A percentile compares a stretch with the other conserved stretches of the same genome.
Evolutionary conservation across 148 eudicot genomes (phyloP).

Genomic region (Oxyria digyna): DNA sequence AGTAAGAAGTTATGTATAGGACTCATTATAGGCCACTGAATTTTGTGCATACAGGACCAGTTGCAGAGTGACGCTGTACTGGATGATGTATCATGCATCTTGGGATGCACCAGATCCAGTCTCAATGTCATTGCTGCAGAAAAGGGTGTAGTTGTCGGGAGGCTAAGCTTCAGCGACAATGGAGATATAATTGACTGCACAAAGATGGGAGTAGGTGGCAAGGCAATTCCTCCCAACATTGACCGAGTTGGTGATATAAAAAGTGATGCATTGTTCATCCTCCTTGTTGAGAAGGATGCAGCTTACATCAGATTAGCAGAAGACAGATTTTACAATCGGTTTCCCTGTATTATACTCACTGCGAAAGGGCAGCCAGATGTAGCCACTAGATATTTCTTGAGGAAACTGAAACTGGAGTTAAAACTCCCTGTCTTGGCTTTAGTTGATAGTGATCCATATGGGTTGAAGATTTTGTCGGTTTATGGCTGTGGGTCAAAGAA

Average conservation of each 20-base stretch:
- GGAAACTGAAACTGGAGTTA: constrained; percentile 79
- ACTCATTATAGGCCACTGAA: not conserved
- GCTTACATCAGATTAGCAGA: constrained; percentile 81
- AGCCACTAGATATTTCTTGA: constrained; percentile 69
- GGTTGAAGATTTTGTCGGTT: constrained; percentile 83
- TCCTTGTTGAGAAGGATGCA: constrained; percentile 91
- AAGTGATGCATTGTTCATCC: constrained; percentile 74
- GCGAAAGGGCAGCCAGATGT: constrained; percentile 97
- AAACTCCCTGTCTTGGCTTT: constrained; percentile 80
- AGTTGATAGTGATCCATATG: constrained; percentile 95
- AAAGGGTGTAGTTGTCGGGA: constrained; percentile 87
- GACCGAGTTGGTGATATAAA: constrained; percentile 78
- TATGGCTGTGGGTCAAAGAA: constrained; percentile 98
- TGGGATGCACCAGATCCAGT: constrained; percentile 82
- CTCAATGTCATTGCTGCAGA: constrained; percentile 75
- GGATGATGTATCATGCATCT: constrained; percentile 74
- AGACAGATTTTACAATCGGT: constrained; percentile 80
- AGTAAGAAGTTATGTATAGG: not conserved
- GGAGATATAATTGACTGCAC: constrained; percentile 94
- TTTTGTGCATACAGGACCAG: constrained; percentile 38
- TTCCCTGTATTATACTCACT: constrained; percentile 80
- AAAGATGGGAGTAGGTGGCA: constrained; percentile 90
- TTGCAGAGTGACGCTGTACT: constrained; percentile 70
- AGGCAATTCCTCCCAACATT: constrained; percentile 87
- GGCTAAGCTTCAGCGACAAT: constrained; percentile 69